A percentile compares a stretch with the other conserved stretches of the same genome.
phyloP scores from a whole-genome alignment of 176 grass and related monocot genomes.

The Hordeum marinum region DNA sequence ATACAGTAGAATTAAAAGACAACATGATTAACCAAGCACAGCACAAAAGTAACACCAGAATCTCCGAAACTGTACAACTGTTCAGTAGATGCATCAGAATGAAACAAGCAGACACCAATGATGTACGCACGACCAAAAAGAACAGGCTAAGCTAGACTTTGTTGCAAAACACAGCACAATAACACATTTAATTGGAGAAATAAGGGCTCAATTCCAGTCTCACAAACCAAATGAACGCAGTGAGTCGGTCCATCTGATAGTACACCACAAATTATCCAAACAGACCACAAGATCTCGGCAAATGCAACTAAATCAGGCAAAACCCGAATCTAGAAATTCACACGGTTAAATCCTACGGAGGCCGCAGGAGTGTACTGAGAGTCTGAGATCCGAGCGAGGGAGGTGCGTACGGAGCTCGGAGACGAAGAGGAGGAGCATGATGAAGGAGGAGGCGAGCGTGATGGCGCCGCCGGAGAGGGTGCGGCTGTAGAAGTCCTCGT shows the following conservation, averaged over 20 bases:
- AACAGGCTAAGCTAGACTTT: not conserved
- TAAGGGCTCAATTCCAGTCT: constrained; percentile 2
- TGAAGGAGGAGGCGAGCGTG: constrained; percentile 63
- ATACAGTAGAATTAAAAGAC: not conserved
- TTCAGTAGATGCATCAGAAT: not conserved
- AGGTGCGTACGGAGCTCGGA: constrained; percentile 70
- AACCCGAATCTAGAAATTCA: not conserved
- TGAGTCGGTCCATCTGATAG: not conserved
- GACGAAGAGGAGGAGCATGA: constrained; percentile 87
- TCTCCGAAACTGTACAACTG: not conserved
- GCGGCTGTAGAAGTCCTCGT: constrained; percentile 94
- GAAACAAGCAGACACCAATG: not conserved
- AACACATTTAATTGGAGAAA: not conserved
- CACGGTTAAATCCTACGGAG: not conserved
- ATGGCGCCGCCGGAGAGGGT: constrained; percentile 88
- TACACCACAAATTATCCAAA: not conserved
- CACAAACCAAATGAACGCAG: not conserved
- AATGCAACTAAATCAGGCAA: not conserved
- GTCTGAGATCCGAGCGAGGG: not conserved
- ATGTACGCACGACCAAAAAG: not conserved
- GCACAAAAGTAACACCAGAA: not conserved
- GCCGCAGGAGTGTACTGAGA: not conserved
- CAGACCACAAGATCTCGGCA: constrained; percentile 7
- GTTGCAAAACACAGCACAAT: not conserved
- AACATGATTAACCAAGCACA: not conserved